Evolutionary conservation across 192 early-diverging fungal genomes (phyloP).

Genomic region (Pilaira anomala): DNA sequence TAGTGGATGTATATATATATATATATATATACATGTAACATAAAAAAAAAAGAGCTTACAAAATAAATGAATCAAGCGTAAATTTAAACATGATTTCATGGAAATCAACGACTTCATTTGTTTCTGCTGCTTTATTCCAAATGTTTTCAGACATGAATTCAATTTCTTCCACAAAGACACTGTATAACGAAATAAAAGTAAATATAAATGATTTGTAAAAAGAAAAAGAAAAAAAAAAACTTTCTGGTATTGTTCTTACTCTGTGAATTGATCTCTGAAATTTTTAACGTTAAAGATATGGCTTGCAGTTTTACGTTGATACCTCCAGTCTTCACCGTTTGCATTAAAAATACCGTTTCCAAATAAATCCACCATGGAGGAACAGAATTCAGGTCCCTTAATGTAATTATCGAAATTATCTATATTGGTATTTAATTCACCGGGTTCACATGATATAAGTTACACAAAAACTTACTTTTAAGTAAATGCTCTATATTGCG

Average conservation of each 20-base stretch:
- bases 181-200: conserved; percentile 16
- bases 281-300: conserved; percentile 41
- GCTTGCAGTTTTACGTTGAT: conserved; percentile 52
- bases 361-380: conserved; percentile 49
- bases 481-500: conserved; percentile 37
- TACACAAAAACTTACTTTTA: conserved; percentile 28
- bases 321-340: conserved; percentile 65
- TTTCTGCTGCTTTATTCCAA: conserved; percentile 30
- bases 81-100: conserved; percentile 48
- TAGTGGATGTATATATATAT: background rate
- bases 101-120: conserved; percentile 38
- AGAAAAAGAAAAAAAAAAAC: background rate
- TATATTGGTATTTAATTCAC: conserved; percentile 1
- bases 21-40: background rate
- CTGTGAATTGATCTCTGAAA: conserved; percentile 40
- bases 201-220: background rate
- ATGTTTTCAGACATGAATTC: conserved; percentile 30
- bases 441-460: too few species aligned
- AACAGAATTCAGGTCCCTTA: conserved; percentile 49
- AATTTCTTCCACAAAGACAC: conserved; percentile 37
- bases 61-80: conserved; percentile 50
- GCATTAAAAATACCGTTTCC: conserved; percentile 72
- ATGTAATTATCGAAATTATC: conserved; percentile 40
- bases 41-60: conserved; percentile 23
- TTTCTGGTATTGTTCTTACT: too few species aligned